Percentiles rank a stretch among this genome's conserved stretches.
Conservation (phyloP, 139 green algal species). For the Chlamydomonas incerta region DNA sequence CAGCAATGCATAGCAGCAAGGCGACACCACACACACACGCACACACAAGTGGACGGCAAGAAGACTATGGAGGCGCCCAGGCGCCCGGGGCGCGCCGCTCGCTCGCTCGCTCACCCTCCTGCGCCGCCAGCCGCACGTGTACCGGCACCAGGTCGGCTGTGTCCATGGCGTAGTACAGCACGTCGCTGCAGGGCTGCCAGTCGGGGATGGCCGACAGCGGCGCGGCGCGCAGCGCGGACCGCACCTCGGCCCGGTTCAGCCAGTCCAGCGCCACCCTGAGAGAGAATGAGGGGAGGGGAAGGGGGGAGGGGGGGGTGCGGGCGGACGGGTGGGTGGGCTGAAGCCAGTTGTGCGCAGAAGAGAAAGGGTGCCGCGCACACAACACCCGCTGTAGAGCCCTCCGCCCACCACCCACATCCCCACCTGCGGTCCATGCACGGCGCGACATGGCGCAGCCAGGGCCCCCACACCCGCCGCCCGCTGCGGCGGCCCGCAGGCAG, state of each 20-base stretch:
- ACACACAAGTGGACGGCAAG: too few relatives aligned
- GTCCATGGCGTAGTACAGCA: constrained; percentile 48
- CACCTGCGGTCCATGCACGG: constrained; percentile 64
- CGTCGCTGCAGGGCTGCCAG: constrained; percentile 61
- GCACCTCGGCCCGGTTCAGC: constrained; percentile 62
- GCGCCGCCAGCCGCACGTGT: constrained; percentile 51
- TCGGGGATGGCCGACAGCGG: constrained; percentile 32
- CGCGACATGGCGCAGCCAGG: constrained; percentile 49
- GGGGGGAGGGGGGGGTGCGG: not conserved
- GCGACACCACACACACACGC: too few relatives aligned
- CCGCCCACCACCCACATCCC: not conserved
- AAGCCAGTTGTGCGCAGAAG: too few relatives aligned
- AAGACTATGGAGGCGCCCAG: too few relatives aligned
- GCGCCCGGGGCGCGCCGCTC: too few relatives aligned
- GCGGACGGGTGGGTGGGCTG: too few relatives aligned
- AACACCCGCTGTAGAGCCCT: too few relatives aligned
- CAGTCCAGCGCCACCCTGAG: constrained; percentile 57
- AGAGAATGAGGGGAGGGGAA: not conserved
- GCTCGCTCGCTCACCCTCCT: constrained; percentile 46
- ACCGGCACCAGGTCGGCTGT: constrained; percentile 61
- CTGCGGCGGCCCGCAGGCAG: not conserved
- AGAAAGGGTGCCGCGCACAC: too few relatives aligned
- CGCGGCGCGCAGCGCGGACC: constrained; percentile 59
- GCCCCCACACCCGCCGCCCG: constrained; percentile 42
- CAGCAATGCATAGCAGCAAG: too few relatives aligned